These are phyloP conservation scores for Colletotrichum sp. DNA, from an alignment of 2,329 filamentous ascomycete genomes.

Conservation along the genomic window DNA sequence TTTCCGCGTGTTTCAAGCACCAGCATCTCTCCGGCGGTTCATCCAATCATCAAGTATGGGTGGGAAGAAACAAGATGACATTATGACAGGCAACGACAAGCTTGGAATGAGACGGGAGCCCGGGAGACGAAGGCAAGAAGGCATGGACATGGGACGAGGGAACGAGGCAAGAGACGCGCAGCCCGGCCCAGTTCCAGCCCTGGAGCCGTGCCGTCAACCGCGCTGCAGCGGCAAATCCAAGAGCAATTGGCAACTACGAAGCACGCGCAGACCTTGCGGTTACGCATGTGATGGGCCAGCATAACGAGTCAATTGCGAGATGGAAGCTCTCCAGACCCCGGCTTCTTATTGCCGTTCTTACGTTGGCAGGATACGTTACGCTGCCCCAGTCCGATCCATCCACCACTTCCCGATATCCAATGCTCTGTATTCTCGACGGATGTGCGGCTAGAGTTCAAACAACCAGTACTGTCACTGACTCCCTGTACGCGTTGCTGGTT, in stretches of 20 bases:
- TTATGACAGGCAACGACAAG: not conserved
- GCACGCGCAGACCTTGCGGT: not conserved
- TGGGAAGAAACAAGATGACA: not conserved
- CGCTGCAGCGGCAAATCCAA: not conserved
- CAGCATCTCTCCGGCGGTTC: not conserved
- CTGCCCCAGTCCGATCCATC: not conserved
- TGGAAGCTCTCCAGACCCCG: not conserved
- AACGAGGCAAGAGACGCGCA: not conserved
- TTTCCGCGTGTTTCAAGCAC: slow-evolving; percentile 16
- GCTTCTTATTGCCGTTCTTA: not conserved
- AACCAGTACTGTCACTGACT: not conserved
- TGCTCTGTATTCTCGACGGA: not conserved
- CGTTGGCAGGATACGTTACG: not conserved
- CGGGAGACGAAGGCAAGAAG: not conserved
- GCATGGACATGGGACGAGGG: not conserved
- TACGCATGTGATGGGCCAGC: not conserved
- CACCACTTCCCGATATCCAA: not conserved
- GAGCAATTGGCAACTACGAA: not conserved
- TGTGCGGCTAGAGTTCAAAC: not conserved
- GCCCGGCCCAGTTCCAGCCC: not conserved
- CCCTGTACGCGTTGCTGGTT: not conserved
- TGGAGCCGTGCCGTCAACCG: not conserved
- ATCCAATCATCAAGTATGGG: not conserved
- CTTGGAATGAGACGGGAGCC: not conserved
- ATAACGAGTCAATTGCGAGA: not conserved